phyloP scores from a whole-genome alignment of 768 basidiomycete species.

The Lentinula lateritia region DNA sequence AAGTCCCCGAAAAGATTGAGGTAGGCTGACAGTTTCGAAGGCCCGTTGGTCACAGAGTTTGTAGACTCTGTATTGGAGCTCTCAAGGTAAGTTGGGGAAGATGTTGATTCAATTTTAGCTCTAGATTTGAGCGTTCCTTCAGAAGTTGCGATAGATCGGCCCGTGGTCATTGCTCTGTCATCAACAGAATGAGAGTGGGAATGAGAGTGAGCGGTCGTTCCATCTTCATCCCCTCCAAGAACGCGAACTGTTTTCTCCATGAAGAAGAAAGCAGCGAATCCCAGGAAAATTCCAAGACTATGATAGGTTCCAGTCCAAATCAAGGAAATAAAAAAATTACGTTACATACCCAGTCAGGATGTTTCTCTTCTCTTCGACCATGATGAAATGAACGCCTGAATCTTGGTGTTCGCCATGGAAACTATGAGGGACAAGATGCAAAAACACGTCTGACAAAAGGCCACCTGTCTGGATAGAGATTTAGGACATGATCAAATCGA shows the following conservation, averaged over 20 bases:
- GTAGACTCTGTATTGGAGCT: slow-evolving; percentile 6
- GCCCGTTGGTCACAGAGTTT: slow-evolving; percentile 34
- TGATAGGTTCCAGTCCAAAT: neutral
- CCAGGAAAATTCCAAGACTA: slow-evolving; percentile 77
- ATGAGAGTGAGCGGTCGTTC: slow-evolving; percentile 48
- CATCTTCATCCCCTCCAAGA: slow-evolving; percentile 58
- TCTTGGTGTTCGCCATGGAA: slow-evolving; percentile 87
- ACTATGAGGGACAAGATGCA: slow-evolving; percentile 87
- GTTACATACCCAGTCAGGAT: slow-evolving; percentile 74
- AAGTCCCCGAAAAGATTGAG: slow-evolving; percentile 92
- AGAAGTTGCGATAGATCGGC: slow-evolving; percentile 31
- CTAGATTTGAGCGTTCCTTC: slow-evolving; percentile 36
- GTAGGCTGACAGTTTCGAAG: slow-evolving; percentile 86
- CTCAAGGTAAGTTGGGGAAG: slow-evolving; percentile 5
- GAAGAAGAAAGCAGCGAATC: slow-evolving; percentile 87
- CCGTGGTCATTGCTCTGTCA: slow-evolving; percentile 38
- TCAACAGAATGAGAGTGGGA: slow-evolving; percentile 50
- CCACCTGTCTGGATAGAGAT: slow-evolving; percentile 64
- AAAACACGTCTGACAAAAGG: slow-evolving; percentile 86
- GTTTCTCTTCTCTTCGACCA: slow-evolving; percentile 89
- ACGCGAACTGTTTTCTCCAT: slow-evolving; percentile 91
- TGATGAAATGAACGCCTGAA: slow-evolving; percentile 65
- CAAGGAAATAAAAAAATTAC: neutral
- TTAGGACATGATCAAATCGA: slow-evolving; percentile 12
- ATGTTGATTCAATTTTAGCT: slow-evolving; percentile 24